Base-by-base conservation (phyloP, 495 filamentous ascomycete genomes). In the Penicillium fimorum region DNA sequence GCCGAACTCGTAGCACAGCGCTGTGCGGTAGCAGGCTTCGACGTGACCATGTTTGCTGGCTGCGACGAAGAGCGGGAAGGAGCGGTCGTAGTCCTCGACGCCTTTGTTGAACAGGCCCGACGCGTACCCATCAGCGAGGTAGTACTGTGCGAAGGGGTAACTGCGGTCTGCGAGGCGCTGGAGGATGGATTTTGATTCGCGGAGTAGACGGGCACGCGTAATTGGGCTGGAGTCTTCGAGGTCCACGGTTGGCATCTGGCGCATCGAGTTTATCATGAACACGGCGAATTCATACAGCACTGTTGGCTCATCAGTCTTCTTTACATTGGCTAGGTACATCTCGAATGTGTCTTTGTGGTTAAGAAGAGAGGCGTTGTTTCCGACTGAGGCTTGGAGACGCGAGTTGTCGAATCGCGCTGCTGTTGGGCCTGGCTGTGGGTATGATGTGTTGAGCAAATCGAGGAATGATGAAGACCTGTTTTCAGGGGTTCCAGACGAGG, bases 21-120 rank as follows among this genome's bases (percentile, higher is more conserved):
- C 94, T 45, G 93, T 87, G 50, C 94, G 88, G 73, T 96, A 99
- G 41, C 86, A 93, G 27, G 95, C 92, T 74, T 99, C 94, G 29
- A 95, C 89, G 67, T 99, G 94, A 30, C 94, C 95, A 70, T 97
- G 95, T 75, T 97, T 99, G 69, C 89, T 91, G 12, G 95, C 95
- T 1, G 93, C 83, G 32, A 96, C 78, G 67, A 99, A 99, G 7
- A 97, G 84, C 0, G 89, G 84, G 64, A 97, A 97, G 2, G 93
- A 92, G 11, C 86, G 85, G 57, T 94, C 91, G 62, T 93, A 86
- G 70, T 97, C 95, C 63, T 89, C 85, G 60, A 89, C 92, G 37
- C 88, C 89, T 71, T 96, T 97, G 74, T 82, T 91, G 73, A 99
- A 97, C 18, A 99, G 76, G 8, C 94, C 95, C 13, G 93, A 96